Evolutionary conservation across 768 basidiomycete species (phyloP), one percentile per base, ranked within the genome.

Genomic region (Russula abietina): DNA sequence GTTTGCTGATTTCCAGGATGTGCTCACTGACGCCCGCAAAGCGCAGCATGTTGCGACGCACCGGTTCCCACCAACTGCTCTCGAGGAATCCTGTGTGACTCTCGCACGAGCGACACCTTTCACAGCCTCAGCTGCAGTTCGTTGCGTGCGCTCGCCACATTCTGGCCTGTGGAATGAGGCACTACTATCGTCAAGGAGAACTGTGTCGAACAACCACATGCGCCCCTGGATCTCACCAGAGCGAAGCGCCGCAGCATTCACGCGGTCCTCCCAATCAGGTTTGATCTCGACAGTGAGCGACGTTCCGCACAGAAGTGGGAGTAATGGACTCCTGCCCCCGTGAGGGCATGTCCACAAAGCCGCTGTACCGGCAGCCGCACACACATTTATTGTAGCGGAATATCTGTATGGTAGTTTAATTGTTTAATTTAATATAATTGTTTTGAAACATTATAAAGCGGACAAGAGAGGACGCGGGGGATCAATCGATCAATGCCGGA

Each of bases 31-130:
- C 80, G 2, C 88, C 85, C 0, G 86, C 84, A 65, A 88, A 91
- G 55, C 81, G 76, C 74, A 89, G 80, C 32, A 93, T 80, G 3
- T 81, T 81, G 41, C 80, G 72, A 38, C 87, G 77, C 24, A 93
- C 70, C n/a, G 86, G 83, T 69, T 86, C 85, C 90, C 91, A 94
- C 89, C 89, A 93, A 48, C 79, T 80, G 32, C 80, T 81, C 36
- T 70, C 58, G 19, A 72, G 67, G 65, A 65, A 73, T 33, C 71
- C 71, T 30, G 61, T 59, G 62, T 70, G 60, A 33, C 70, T 71
- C 78, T 87, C 83, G 61, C 75, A 72, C 52, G 86, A 79, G 11
- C 61, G 38, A 66, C 65, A 3, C 51, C 67, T 4, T 59, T 52
- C 73, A 81, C 78, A 9, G 91, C 85, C 70, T 85, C 84, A 1